phyloP scores from a whole-genome alignment of 2,329 filamentous ascomycete species.

The Cercospora janseana region DNA sequence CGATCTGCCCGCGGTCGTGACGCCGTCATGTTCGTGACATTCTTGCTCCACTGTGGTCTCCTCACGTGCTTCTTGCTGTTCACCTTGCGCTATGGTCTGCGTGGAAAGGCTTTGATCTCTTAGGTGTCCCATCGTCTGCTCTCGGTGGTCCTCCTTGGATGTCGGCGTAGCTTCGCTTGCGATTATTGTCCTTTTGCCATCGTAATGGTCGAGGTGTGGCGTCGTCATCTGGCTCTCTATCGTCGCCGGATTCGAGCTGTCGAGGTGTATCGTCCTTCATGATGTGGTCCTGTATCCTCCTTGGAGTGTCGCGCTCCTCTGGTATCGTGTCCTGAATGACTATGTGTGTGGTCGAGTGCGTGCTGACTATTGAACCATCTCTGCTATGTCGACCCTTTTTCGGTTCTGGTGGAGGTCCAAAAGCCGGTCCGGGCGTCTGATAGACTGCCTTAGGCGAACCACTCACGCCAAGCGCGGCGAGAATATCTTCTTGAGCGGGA shows the following conservation, averaged over 20 bases:
- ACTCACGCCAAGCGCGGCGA: constrained; percentile 40
- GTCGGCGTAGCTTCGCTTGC: constrained; percentile 28
- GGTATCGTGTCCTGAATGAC: not conserved
- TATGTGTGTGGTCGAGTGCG: constrained; percentile 6
- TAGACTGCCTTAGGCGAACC: constrained; percentile 40
- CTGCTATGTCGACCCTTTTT: constrained; percentile 18
- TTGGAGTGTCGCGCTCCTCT: constrained; percentile 4
- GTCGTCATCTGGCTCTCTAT: constrained; percentile 24
- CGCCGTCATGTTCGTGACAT: not conserved
- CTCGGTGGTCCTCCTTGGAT: constrained; percentile 17
- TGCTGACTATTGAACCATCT: constrained; percentile 18
- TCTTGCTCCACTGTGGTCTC: too few relatives aligned
- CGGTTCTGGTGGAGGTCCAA: constrained; percentile 31
- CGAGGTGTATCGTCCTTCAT: not conserved
- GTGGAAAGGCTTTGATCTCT: constrained; percentile 16
- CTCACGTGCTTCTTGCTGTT: not conserved
- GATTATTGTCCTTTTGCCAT: constrained; percentile 6
- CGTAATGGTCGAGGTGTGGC: constrained; percentile 23
- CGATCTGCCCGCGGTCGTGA: not conserved
- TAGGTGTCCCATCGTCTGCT: constrained; percentile 26
- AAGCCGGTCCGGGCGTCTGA: constrained; percentile 40
- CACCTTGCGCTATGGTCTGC: constrained; percentile 1
- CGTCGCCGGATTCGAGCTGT: constrained; percentile 10
- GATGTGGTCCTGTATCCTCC: not conserved
- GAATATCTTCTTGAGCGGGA: constrained; percentile 37